Conservation (phyloP, 2,329 filamentous ascomycete species). For the Massarina eburnea region DNA sequence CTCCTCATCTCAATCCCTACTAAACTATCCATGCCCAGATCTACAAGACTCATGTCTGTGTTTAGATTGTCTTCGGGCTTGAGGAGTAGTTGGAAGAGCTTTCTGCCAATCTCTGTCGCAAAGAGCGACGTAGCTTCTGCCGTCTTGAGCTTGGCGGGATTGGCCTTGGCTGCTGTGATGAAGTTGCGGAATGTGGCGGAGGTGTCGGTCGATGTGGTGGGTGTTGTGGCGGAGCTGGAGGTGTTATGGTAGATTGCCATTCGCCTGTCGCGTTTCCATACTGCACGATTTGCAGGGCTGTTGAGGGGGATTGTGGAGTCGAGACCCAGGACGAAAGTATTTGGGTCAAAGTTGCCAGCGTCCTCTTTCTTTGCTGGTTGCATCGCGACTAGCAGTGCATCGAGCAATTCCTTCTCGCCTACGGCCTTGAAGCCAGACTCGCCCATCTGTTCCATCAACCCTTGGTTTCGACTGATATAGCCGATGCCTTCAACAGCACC, state of each 20-base stretch:
- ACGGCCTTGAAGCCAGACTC: not conserved
- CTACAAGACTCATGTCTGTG: constrained; percentile 9
- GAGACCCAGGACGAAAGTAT: constrained; percentile 17
- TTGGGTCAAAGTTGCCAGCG: not conserved
- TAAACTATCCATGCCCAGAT: constrained; percentile 37
- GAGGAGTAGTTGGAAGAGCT: constrained; percentile 20
- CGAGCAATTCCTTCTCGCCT: not conserved
- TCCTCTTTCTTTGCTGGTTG: not conserved
- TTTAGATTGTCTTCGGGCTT: constrained; percentile 22
- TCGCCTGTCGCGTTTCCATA: constrained; percentile 21
- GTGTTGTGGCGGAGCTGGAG: not conserved
- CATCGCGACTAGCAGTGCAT: not conserved
- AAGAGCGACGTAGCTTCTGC: constrained; percentile 10
- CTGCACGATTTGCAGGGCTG: constrained; percentile 15
- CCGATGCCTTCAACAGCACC: constrained; percentile 51
- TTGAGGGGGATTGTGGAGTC: constrained; percentile 18
- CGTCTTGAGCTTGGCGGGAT: constrained; percentile 13
- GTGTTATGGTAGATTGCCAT: constrained; percentile 28
- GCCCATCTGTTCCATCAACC: constrained; percentile 4
- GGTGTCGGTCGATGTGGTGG: constrained; percentile 1
- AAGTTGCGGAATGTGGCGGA: constrained; percentile 8
- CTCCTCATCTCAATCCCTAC: constrained; percentile 43
- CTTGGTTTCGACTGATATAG: constrained; percentile 27
- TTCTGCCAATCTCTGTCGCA: constrained; percentile 21
- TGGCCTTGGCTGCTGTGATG: constrained; percentile 8